A percentile compares a stretch with the other conserved stretches of the same genome.
phyloP scores from a whole-genome alignment of 2,329 filamentous ascomycete genomes.

The Pseudocercospora vitis region DNA sequence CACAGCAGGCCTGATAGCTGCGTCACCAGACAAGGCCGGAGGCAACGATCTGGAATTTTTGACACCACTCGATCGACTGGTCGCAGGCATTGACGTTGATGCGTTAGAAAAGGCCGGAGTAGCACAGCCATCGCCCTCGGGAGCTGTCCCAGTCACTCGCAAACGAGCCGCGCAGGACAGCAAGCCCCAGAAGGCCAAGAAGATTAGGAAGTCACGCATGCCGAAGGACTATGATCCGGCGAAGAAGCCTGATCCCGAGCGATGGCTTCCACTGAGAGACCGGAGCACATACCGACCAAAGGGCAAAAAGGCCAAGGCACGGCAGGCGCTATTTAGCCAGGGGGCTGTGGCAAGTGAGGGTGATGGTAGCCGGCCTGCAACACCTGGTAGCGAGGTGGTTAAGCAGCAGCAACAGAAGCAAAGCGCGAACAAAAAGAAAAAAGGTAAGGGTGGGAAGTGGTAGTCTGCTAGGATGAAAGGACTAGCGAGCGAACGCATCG shows the following conservation, averaged over 20 bases:
- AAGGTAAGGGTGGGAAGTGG: constrained; percentile 32
- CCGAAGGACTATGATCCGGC: constrained; percentile 73
- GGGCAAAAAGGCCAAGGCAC: constrained; percentile 79
- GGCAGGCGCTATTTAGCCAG: constrained; percentile 71
- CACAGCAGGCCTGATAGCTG: constrained; percentile 81
- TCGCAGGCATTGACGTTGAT: constrained; percentile 60
- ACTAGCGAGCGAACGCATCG: too few relatives aligned
- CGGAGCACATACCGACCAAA: constrained; percentile 86
- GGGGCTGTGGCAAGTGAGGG: constrained; percentile 71
- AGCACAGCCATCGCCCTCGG: constrained; percentile 40
- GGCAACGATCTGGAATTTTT: constrained; percentile 56
- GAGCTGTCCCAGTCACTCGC: constrained; percentile 37
- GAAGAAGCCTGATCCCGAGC: constrained; percentile 82
- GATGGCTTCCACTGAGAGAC: constrained; percentile 90
- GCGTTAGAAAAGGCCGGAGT: constrained; percentile 68
- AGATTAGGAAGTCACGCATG: constrained; percentile 60
- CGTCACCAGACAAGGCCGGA: constrained; percentile 60
- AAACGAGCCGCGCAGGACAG: constrained; percentile 52
- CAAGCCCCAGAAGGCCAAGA: constrained; percentile 57
- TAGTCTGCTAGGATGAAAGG: too few relatives aligned
- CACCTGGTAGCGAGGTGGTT: constrained; percentile 39
- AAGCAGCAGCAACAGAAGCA: constrained; percentile 47
- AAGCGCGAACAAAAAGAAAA: constrained; percentile 46
- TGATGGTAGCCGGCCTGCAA: constrained; percentile 36
- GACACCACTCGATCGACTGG: constrained; percentile 62